Conservation (phyloP, 129 eudicot genomes). For the Flaveria bidentis region DNA sequence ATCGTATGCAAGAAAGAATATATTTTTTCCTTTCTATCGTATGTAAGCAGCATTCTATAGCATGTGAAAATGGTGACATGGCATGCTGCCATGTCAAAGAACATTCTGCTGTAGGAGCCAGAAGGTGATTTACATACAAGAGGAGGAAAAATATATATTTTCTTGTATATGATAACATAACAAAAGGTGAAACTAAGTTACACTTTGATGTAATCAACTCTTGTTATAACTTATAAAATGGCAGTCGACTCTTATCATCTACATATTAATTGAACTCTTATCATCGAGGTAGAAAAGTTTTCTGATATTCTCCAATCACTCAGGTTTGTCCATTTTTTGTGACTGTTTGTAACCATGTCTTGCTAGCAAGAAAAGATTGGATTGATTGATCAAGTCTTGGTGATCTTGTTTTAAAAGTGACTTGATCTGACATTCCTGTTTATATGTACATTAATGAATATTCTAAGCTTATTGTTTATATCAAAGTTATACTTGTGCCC, state of each 20-base stretch:
- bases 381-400: background rate
- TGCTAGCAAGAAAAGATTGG: slow-evolving; percentile 20
- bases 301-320: slow-evolving; percentile 3
- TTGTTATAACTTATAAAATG: too few species aligned
- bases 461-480: background rate
- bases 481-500: background rate
- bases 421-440: background rate
- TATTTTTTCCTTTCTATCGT: background rate
- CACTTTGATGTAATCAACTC: background rate
- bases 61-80: background rate
- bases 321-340: slow-evolving; percentile 22
- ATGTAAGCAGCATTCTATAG: background rate
- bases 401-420: slow-evolving; percentile 16
- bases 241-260: too few species aligned
- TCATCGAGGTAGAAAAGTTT: background rate
- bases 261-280: background rate
- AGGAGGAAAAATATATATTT: background rate
- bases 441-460: slow-evolving; percentile 8
- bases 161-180: background rate
- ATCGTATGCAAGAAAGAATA: background rate
- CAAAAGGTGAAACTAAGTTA: background rate
- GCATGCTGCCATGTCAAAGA: background rate
- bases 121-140: background rate
- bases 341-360: slow-evolving; percentile 13
- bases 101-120: background rate